Conservation (phyloP, 345 rosid species). For the Sapria himalayana region DNA sequence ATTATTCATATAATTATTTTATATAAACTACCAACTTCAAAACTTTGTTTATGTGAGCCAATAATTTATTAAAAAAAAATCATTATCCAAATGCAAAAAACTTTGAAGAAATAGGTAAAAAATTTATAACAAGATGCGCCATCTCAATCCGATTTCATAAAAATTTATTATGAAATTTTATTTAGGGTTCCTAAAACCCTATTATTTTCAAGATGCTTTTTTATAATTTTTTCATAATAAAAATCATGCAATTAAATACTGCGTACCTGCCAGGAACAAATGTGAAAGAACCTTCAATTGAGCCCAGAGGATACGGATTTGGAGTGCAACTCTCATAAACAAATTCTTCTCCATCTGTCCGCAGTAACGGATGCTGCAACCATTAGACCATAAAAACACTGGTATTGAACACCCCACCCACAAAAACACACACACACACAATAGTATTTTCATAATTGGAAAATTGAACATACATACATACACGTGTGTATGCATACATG, state of each 20-base stretch:
- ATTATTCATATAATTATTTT: too few relatives aligned
- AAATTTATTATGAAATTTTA: too few relatives aligned
- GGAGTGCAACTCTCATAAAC: conserved; percentile 42
- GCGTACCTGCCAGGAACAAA: conserved; percentile 79
- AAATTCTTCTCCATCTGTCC: conserved; percentile 44
- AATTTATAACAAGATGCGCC: too few relatives aligned
- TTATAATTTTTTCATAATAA: too few relatives aligned
- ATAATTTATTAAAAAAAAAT: background rate
- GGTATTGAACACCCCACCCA: background rate
- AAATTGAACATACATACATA: background rate
- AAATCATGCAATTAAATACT: too few relatives aligned
- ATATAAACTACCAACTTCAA: too few relatives aligned
- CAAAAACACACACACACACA: background rate
- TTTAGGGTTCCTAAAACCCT: too few relatives aligned
- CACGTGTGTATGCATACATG: background rate
- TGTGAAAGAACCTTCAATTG: conserved; percentile 57
- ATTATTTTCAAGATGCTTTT: too few relatives aligned
- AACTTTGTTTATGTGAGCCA: too few relatives aligned
- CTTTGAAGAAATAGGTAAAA: background rate
- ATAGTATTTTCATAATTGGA: background rate
- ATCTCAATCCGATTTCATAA: too few relatives aligned
- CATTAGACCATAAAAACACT: conserved; percentile 7
- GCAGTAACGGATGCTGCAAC: conserved; percentile 46
- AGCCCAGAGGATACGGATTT: conserved; percentile 23
- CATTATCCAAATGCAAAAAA: background rate